Evolutionary conservation across 176 grass and related monocot species (phyloP), one percentile per base, ranked within the genome.

Genomic region (Aechmea fasciata): DNA sequence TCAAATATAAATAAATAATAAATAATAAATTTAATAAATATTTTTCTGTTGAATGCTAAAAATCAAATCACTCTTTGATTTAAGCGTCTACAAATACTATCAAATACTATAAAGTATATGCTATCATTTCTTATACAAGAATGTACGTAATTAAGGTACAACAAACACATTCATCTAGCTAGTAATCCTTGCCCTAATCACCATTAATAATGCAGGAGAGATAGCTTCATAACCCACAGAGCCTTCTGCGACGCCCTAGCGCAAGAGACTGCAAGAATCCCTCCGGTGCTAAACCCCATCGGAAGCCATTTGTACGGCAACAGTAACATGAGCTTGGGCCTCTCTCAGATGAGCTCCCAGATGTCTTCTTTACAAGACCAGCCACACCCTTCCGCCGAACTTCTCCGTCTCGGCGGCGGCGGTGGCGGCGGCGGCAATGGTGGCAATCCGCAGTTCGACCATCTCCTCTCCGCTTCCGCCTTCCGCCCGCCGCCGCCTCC

Each of bases 181-280:
- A 7, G 5, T 41, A 41, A 41, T 41, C 33, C 33, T 41, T 41
- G 33, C 33, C 33, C 33, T 41, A 41, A 41, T 41, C 33, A 41
- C 33, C 33, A 41, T 17, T 15, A 57, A 57, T 57, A 17, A 71
- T 84, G 64, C 84, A 99, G 95, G 82, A 83, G 95, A 77, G 95
- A 99, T 68, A 99, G 94, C 80, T 99, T 99, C 84, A 88, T 99
- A 82, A 99, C 94, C 10, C 94, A 99, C 77, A 82, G 95, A 11
- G 95, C 95, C 47, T 99, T 99, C 81, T 99, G 95, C 17, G 95
- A 99, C 69, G 95, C 95, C 12, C 70, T 99, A 19, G 95, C 95
- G 19, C 95, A 92, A 55, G 95, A 99, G 77, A 90, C 82, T 64
- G 87, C 84, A 2, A 82, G 85, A 52, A 48, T 99, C 41, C 75